Base-by-base conservation (phyloP, 2,329 filamentous ascomycete genomes). In the Colletotrichum spaethianum region DNA sequence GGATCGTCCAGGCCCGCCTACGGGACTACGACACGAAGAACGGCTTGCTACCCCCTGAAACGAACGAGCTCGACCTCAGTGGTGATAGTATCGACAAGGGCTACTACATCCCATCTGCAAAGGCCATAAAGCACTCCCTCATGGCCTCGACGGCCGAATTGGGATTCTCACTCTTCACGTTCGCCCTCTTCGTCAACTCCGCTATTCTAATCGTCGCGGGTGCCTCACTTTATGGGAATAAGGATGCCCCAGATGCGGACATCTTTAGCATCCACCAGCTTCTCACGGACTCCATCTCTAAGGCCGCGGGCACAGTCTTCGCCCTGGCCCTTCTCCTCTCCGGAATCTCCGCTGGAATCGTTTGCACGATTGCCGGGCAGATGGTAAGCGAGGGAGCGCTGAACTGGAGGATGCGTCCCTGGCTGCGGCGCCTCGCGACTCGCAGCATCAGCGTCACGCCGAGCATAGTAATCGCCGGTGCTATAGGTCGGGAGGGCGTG, bases 341-440 rank as follows among this genome's bases (percentile, higher is more conserved):
- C 0, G 94, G 94, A 11, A 88, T 94, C 16, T 94, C 92, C 0
- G 94, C 94, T 0, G 94, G 94, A 7, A 94, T 97, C 44, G 92
- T 97, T 2, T 97, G 94, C 83, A 97, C 95, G 1, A 96, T 97
- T 75, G 90, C 94, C 0, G 94, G 94, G 0, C 94, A 97, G 80
- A 96, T 97, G 91, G 92, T 97, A 28, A 92, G 91, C 74, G 94
- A 97, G 80, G 94, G 94, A 8, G 93, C 94, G 73, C 81, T 97
- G 55, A 90, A 90, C 57, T 95, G 94, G 93, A 90, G 83, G 6
- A 82, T 95, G 40, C 86, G 87, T 73, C 94, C 94, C 0, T 97
- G 94, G 94, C 77, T 95, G 12, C 91, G 94, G 2, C 88, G 94
- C 14, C 87, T 97, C 4, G 82, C 96, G 61, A 97, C 94, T 0